These are phyloP conservation scores for Dioscorea dumetorum DNA, from an alignment of 106 monocot species.

Conservation along the genomic window DNA sequence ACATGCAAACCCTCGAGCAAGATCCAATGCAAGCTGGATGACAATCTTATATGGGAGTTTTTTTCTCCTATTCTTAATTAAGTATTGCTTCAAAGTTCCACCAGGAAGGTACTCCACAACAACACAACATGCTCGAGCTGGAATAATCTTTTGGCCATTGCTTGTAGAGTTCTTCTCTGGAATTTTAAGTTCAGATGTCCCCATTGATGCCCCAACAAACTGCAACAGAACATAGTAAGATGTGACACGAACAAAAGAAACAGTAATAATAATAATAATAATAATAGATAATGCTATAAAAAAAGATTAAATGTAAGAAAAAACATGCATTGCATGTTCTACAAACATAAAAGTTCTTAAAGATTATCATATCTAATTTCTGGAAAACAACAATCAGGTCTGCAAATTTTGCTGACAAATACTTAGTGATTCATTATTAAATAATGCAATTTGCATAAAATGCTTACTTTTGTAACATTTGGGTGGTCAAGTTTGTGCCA, in stretches of 20 bases:
- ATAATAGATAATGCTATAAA: not conserved
- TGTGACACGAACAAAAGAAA: not conserved
- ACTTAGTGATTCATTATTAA: too few species aligned
- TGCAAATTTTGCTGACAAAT: too few species aligned
- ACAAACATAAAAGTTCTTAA: too few species aligned
- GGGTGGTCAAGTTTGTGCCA: constrained; percentile 78
- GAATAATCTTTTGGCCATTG: constrained; percentile 19
- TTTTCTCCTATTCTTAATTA: constrained; percentile 62
- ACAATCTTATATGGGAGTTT: constrained; percentile 72
- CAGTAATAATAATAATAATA: too few species aligned
- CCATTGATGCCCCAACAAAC: constrained; percentile 92
- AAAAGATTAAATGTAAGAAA: not conserved
- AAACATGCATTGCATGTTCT: not conserved
- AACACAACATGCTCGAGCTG: constrained; percentile 76
- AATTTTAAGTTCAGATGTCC: constrained; percentile 58
- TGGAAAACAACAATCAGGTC: too few species aligned
- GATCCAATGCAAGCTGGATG: constrained; percentile 72
- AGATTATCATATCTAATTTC: too few species aligned
- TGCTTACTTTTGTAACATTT: constrained; percentile 58
- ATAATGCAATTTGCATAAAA: not conserved
- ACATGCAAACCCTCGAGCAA: constrained; percentile 55
- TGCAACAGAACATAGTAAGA: constrained; percentile 6
- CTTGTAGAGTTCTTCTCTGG: constrained; percentile 25
- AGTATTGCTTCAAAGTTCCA: constrained; percentile 74
- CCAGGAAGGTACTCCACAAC: constrained; percentile 84